phyloP scores from a whole-genome alignment of 2,329 filamentous ascomycete genomes.

The Coniella vitis region DNA sequence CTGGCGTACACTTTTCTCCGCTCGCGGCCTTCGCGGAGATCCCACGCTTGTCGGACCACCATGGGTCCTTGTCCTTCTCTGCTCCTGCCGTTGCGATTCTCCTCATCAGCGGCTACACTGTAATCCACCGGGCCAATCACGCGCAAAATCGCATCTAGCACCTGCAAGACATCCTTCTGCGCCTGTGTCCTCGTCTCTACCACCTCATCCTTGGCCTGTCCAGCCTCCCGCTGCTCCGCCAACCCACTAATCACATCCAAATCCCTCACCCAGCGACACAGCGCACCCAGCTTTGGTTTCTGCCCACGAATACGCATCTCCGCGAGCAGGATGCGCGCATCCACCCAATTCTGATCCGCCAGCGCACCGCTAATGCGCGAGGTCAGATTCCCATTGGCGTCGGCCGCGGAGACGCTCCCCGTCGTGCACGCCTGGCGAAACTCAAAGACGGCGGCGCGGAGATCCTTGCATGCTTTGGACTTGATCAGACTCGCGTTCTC shows the following conservation, averaged over 20 bases:
- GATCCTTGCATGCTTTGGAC: slow-evolving; percentile 59
- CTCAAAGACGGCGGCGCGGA: slow-evolving; percentile 60
- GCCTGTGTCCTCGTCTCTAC: slow-evolving; percentile 32
- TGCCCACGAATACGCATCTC: slow-evolving; percentile 64
- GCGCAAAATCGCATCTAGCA: slow-evolving; percentile 58
- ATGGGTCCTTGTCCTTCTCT: slow-evolving; percentile 35
- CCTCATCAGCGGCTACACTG: slow-evolving; percentile 20
- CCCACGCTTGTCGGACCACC: slow-evolving; percentile 53
- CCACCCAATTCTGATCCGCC: slow-evolving; percentile 56
- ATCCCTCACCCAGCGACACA: slow-evolving; percentile 67
- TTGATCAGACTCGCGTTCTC: slow-evolving; percentile 58
- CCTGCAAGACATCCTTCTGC: slow-evolving; percentile 50
- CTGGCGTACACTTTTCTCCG: slow-evolving; percentile 45
- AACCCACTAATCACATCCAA: slow-evolving; percentile 62
- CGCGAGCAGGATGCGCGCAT: slow-evolving; percentile 58
- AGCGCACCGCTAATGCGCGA: slow-evolving; percentile 60
- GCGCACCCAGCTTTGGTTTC: slow-evolving; percentile 58
- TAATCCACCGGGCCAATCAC: slow-evolving; percentile 56
- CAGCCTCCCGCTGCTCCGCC: slow-evolving; percentile 43
- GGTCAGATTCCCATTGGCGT: slow-evolving; percentile 50
- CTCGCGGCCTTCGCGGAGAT: slow-evolving; percentile 40
- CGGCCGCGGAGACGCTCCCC: slow-evolving; percentile 49
- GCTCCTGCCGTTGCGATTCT: slow-evolving; percentile 23
- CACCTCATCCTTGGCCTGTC: too few species aligned
- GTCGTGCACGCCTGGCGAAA: slow-evolving; percentile 64